Conservation (phyloP, 2,329 filamentous ascomycete species). For the Monosporascus sp. region DNA sequence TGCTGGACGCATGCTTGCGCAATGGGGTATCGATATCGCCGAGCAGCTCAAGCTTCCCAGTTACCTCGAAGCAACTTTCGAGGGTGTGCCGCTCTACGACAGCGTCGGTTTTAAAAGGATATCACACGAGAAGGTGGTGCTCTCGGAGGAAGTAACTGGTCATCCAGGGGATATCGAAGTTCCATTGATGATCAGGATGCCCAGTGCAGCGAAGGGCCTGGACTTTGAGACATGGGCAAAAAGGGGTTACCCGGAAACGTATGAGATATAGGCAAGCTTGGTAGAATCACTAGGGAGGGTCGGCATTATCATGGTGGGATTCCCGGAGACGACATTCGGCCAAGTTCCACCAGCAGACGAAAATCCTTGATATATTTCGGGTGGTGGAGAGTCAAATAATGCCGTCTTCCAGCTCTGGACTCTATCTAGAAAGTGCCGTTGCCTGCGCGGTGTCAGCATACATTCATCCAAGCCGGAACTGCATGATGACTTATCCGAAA, state of each 20-base stretch:
- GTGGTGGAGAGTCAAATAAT: too few relatives aligned
- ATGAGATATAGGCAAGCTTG: constrained; percentile 1
- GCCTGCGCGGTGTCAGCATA: constrained; percentile 9
- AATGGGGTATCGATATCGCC: constrained; percentile 17
- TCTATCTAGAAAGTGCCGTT: background rate
- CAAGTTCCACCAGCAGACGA: too few relatives aligned
- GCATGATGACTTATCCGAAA: constrained; percentile 23
- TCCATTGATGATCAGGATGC: constrained; percentile 21
- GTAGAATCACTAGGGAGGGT: too few relatives aligned
- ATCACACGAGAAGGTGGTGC: constrained; percentile 13
- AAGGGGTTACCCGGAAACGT: constrained; percentile 10
- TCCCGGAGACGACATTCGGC: too few relatives aligned
- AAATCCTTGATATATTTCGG: too few relatives aligned
- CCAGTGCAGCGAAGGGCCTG: constrained; percentile 12
- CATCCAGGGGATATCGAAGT: constrained; percentile 12
- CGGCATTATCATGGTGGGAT: too few relatives aligned
- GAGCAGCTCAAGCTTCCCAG: constrained; percentile 18
- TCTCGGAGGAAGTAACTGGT: constrained; percentile 16
- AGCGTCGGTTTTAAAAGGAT: constrained; percentile 15
- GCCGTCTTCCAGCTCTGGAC: too few relatives aligned
- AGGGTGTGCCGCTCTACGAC: constrained; percentile 13
- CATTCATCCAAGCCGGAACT: background rate
- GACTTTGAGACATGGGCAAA: constrained; percentile 16
- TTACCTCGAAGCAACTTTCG: constrained; percentile 16
- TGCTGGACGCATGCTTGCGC: constrained; percentile 14